phyloP scores from a whole-genome alignment of 768 basidiomycete species.

The Serpula lacrymans region DNA sequence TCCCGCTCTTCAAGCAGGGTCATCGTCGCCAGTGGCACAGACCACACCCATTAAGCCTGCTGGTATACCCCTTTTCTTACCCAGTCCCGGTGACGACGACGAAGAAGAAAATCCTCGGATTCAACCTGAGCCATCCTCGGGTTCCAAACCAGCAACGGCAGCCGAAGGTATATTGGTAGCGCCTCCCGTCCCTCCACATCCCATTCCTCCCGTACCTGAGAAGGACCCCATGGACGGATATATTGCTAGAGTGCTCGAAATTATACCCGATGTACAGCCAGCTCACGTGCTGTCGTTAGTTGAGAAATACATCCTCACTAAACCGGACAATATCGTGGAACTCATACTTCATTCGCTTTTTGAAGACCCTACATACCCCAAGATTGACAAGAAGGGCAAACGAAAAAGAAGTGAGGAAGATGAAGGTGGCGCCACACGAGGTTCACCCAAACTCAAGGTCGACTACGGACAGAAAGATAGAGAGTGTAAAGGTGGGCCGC shows the following conservation, averaged over 20 bases:
- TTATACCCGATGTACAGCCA: conserved; percentile 68
- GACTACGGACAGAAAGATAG: conserved; percentile 56
- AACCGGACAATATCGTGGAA: conserved; percentile 42
- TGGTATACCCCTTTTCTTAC: conserved; percentile 30
- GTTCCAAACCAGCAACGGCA: background rate
- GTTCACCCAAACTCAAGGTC: conserved; percentile 40
- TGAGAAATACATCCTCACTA: conserved; percentile 35
- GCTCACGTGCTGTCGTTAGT: conserved; percentile 50
- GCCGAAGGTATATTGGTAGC: background rate
- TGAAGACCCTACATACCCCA: conserved; percentile 61
- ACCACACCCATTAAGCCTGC: background rate
- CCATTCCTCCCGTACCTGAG: conserved; percentile 13
- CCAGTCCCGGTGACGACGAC: conserved; percentile 36
- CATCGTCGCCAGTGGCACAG: conserved; percentile 6
- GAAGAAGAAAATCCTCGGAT: conserved; percentile 1
- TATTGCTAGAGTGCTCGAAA: conserved; percentile 56
- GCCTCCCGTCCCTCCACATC: conserved; percentile 8
- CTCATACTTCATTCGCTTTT: conserved; percentile 58
- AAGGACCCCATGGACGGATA: conserved; percentile 23
- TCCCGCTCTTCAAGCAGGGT: conserved; percentile 9
- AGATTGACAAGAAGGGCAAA: conserved; percentile 45
- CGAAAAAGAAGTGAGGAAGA: conserved; percentile 32
- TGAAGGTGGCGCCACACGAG: conserved; percentile 24
- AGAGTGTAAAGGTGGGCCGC: conserved; percentile 33
- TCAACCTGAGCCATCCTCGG: conserved; percentile 5